These are phyloP conservation scores for Diaporthe citrichinensis DNA, from an alignment of 2,329 filamentous ascomycete genomes.

Conservation along the genomic window DNA sequence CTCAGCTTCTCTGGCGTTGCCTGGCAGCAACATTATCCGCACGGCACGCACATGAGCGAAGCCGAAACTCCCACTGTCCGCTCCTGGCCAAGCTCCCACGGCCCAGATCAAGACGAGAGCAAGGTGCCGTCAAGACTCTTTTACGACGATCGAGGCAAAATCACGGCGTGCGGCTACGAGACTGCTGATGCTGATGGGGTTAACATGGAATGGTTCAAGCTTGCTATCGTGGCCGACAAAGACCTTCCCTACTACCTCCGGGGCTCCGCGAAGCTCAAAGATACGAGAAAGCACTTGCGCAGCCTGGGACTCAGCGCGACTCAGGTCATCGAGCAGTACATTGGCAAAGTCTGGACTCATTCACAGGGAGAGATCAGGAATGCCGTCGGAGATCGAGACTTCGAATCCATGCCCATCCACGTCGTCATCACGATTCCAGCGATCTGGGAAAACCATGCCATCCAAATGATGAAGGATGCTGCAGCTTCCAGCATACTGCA, in stretches of 20 bases:
- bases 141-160: background rate
- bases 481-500: background rate
- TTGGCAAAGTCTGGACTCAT: background rate
- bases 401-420: background rate
- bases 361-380: background rate
- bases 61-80: background rate
- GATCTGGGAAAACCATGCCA: background rate
- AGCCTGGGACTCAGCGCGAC: background rate
- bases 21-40: background rate
- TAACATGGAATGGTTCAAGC: slow-evolving; percentile 2
- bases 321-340: background rate
- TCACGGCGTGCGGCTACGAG: background rate
- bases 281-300: background rate
- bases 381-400: fast-evolving
- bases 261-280: background rate
- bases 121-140: background rate
- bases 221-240: background rate
- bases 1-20: background rate
- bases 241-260: background rate
- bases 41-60: background rate
- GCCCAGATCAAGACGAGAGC: background rate
- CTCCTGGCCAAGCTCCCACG: background rate
- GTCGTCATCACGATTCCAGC: slow-evolving; percentile 6
- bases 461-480: background rate
- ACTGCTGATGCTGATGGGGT: background rate